Conservation (phyloP, 805 yeast species). For the Zygosaccharomyces gambellarensis region DNA sequence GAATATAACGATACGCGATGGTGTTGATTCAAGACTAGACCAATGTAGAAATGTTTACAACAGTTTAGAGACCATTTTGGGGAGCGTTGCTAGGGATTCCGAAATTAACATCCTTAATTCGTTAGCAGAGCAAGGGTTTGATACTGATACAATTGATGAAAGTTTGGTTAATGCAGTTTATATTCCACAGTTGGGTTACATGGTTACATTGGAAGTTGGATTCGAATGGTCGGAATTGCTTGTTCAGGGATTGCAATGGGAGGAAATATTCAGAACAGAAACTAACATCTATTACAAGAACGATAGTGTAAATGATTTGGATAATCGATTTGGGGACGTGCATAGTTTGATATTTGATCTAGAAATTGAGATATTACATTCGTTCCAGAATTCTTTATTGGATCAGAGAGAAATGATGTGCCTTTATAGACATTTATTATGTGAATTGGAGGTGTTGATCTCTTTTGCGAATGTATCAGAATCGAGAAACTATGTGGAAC, state of each 20-base stretch:
- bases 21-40: slow-evolving; percentile 31
- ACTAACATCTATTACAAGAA: slow-evolving; percentile 38
- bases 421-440: slow-evolving; percentile 23
- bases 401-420: slow-evolving; percentile 13
- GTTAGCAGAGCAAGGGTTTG: neutral
- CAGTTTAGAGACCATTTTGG: slow-evolving; percentile 34
- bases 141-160: slow-evolving; percentile 4
- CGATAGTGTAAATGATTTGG: slow-evolving; percentile 30
- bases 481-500: slow-evolving; percentile 30
- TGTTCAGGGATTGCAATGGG: slow-evolving; percentile 27
- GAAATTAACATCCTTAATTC: slow-evolving; percentile 17
- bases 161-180: slow-evolving; percentile 36
- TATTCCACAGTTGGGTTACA: slow-evolving; percentile 44
- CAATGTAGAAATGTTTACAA: slow-evolving; percentile 25
- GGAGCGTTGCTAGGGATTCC: slow-evolving; percentile 17
- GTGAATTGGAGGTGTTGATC: slow-evolving; percentile 38
- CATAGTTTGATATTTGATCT: slow-evolving; percentile 38
- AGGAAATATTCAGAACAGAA: slow-evolving; percentile 37
- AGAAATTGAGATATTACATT: slow-evolving; percentile 39
- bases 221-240: slow-evolving; percentile 2
- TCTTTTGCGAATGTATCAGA: slow-evolving; percentile 35
- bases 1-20: slow-evolving; percentile 30
- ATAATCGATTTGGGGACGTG: slow-evolving; percentile 40
- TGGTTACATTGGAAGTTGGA: slow-evolving; percentile 29
- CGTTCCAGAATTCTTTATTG: slow-evolving; percentile 28